Conservation (phyloP, 2,329 filamentous ascomycete species). For the Bertia moriformis region DNA sequence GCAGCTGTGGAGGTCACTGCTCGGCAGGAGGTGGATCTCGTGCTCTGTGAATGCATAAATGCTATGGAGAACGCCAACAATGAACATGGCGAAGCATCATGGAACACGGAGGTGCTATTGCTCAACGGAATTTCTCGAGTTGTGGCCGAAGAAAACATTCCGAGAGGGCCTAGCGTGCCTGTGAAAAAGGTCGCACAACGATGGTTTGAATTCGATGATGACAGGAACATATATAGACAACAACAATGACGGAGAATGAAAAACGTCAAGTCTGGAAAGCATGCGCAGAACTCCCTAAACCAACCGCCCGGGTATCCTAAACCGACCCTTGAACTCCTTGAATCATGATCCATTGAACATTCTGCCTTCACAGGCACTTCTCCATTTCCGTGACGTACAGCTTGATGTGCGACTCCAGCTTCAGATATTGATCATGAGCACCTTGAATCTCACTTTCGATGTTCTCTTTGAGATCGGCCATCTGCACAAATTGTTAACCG, state of each 20-base stretch:
- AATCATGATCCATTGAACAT: neutral
- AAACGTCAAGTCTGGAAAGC: neutral
- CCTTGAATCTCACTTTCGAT: constrained; percentile 87
- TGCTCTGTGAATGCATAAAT: neutral
- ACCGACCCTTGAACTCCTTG: constrained; percentile 1
- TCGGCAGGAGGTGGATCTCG: neutral
- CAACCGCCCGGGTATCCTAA: neutral
- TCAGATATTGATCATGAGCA: constrained; percentile 86
- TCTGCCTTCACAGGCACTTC: constrained; percentile 46
- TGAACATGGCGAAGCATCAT: neutral
- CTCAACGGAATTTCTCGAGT: neutral
- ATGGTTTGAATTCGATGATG: constrained; percentile 1
- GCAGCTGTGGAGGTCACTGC: neutral
- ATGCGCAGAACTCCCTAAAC: neutral
- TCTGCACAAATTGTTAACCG: constrained; percentile 36
- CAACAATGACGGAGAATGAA: neutral
- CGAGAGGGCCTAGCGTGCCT: neutral
- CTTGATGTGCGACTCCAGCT: constrained; percentile 94
- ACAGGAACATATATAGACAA: neutral
- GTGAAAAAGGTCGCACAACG: neutral
- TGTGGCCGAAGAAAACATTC: neutral
- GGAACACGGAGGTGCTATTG: neutral
- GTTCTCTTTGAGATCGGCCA: constrained; percentile 93
- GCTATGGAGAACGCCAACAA: neutral
- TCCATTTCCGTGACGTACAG: constrained; percentile 99